A percentile compares a stretch with the other conserved stretches of the same genome.
Evolutionary conservation across 306 rosid genomes (phyloP).

Genomic region (Acacia crassicarpa): DNA sequence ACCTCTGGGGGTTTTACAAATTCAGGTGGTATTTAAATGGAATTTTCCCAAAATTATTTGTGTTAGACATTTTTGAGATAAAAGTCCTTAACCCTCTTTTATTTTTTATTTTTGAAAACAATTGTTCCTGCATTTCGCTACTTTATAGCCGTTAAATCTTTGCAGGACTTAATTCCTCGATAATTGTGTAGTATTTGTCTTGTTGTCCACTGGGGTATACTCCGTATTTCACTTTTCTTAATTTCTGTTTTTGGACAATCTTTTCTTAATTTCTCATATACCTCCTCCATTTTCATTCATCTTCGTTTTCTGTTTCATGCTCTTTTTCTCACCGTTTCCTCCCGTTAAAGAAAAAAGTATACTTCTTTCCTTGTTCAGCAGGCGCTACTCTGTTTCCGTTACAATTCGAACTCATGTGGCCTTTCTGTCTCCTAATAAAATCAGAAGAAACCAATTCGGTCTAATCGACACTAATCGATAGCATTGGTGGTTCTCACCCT

Average conservation of each 20-base stretch:
- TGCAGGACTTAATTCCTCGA: neutral
- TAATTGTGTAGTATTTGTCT: neutral
- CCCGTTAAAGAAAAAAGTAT: neutral
- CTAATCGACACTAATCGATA: neutral
- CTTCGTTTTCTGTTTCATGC: neutral
- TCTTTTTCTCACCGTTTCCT: neutral
- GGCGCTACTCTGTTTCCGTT: neutral
- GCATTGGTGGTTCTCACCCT: neutral
- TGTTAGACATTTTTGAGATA: no score
- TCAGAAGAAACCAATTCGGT: constrained; percentile 11
- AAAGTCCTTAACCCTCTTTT: no score
- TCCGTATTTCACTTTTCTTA: neutral
- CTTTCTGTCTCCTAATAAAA: neutral
- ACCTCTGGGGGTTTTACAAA: no score
- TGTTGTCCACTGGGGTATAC: neutral
- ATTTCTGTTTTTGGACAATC: neutral
- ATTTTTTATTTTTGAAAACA: no score
- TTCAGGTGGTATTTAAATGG: no score
- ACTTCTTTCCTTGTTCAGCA: neutral
- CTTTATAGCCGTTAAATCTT: neutral
- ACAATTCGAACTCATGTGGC: neutral
- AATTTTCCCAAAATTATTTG: no score
- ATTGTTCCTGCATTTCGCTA: neutral
- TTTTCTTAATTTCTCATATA: neutral
- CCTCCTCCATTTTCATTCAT: neutral